phyloP scores from a whole-genome alignment of 495 filamentous ascomycete genomes.

The Annulohypoxylon moriforme region DNA sequence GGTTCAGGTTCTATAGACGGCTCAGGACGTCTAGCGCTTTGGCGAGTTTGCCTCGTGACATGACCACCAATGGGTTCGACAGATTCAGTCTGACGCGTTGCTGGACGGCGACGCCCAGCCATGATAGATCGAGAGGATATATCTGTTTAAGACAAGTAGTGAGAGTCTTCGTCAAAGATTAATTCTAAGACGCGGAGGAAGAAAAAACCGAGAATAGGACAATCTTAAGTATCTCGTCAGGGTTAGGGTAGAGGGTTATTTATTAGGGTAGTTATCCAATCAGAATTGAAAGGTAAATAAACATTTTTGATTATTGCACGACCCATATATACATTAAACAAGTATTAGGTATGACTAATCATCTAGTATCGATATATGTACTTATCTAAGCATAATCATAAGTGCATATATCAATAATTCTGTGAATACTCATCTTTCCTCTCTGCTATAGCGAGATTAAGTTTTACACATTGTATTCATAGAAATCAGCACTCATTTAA shows the following conservation, averaged over 20 bases:
- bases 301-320: background rate
- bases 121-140: conserved; percentile 17
- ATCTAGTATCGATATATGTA: background rate
- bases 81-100: conserved; percentile 37
- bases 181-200: background rate
- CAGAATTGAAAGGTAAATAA: conserved; percentile 14
- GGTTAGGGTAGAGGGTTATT: conserved; percentile 31
- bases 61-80: conserved; percentile 17
- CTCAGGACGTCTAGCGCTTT: conserved; percentile 31
- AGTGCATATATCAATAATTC: too few relatives aligned
- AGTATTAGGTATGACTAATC: background rate
- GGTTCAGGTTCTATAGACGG: conserved; percentile 18
- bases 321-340: background rate
- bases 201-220: background rate
- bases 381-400: background rate
- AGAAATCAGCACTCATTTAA: too few relatives aligned
- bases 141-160: too few relatives aligned
- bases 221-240: conserved; percentile 10
- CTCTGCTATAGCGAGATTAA: too few relatives aligned
- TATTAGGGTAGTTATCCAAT: conserved; percentile 19
- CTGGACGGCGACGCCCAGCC: conserved; percentile 38
- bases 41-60: conserved; percentile 38
- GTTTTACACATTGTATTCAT: too few relatives aligned
- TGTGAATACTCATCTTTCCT: too few relatives aligned
- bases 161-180: background rate